phyloP scores from a whole-genome alignment of 148 eudicot genomes.

The Vaccinium darrowii region DNA sequence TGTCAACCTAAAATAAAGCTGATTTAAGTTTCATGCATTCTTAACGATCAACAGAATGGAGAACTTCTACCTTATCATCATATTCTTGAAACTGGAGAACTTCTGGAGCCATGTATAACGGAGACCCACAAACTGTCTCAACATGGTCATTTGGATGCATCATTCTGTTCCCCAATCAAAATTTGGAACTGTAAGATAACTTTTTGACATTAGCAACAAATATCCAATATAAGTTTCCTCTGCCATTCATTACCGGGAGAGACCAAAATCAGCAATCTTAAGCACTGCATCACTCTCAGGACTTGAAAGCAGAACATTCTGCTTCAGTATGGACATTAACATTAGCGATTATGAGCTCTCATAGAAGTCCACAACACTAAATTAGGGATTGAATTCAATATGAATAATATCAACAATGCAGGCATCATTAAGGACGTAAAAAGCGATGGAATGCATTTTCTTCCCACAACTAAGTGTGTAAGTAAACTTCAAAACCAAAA shows the following conservation, averaged over 20 bases:
- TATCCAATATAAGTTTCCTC: neutral
- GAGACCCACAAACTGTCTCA: slow-evolving; percentile 53
- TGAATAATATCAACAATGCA: neutral
- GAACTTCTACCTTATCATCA: slow-evolving; percentile 35
- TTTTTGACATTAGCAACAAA: neutral
- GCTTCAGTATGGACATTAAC: slow-evolving; percentile 3
- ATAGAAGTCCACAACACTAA: neutral
- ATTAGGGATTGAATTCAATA: neutral
- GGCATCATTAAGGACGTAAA: neutral
- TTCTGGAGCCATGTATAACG: slow-evolving; percentile 59
- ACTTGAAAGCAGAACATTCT: slow-evolving; percentile 47
- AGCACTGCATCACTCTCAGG: slow-evolving; percentile 30
- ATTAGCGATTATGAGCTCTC: neutral
- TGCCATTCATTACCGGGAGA: slow-evolving; percentile 36
- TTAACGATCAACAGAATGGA: neutral
- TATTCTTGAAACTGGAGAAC: slow-evolving; percentile 42
- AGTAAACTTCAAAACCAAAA: neutral
- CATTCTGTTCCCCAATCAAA: slow-evolving; percentile 26
- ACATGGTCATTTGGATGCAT: slow-evolving; percentile 28
- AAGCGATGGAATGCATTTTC: neutral
- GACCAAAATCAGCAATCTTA: slow-evolving; percentile 67
- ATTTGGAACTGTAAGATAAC: neutral
- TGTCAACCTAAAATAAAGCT: slow-evolving; percentile 38
- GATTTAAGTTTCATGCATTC: neutral
- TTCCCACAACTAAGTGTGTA: neutral